Percentiles rank a stretch among this genome's conserved stretches.
Conservation (phyloP, 2,329 filamentous ascomycete species). For the Clarireedia homoeocarpa region DNA sequence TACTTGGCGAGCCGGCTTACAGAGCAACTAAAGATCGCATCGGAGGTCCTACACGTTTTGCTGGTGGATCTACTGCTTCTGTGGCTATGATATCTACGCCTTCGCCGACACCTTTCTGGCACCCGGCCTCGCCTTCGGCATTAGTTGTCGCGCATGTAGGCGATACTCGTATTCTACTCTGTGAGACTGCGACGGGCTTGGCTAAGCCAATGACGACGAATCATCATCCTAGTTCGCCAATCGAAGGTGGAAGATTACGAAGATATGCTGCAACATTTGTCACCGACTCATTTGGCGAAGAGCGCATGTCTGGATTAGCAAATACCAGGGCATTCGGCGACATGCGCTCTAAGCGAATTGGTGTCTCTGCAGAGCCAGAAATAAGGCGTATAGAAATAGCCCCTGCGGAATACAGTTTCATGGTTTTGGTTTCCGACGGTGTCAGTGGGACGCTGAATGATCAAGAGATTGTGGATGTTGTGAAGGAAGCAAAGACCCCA, state of each 20-base stretch:
- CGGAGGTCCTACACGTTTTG: conserved; percentile 71
- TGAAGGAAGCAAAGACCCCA: conserved; percentile 89
- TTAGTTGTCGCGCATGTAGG: conserved; percentile 85
- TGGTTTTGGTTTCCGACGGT: conserved; percentile 84
- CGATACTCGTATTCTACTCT: conserved; percentile 85
- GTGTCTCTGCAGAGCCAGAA: conserved; percentile 90
- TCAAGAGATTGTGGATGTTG: conserved; percentile 91
- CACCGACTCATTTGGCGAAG: conserved; percentile 94
- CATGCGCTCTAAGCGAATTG: conserved; percentile 82
- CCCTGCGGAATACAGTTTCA: conserved; percentile 79
- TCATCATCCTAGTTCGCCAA: conserved; percentile 84
- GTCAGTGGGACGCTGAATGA: conserved; percentile 79
- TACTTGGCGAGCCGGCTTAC: conserved; percentile 58
- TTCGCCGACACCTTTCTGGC: conserved; percentile 89
- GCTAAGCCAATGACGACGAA: conserved; percentile 79
- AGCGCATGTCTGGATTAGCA: conserved; percentile 86
- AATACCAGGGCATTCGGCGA: conserved; percentile 95
- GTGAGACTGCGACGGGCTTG: conserved; percentile 73
- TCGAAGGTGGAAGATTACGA: conserved; percentile 74
- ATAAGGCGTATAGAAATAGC: conserved; percentile 70
- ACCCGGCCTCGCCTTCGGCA: conserved; percentile 77
- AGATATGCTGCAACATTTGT: conserved; percentile 83
- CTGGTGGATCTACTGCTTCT: conserved; percentile 88
- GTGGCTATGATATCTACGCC: conserved; percentile 87
- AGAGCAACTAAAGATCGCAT: conserved; percentile 52